Evolutionary conservation across 2,329 filamentous ascomycete genomes (phyloP), one percentile per base, ranked within the genome.

Genomic region (Xylariaceae sp.): DNA sequence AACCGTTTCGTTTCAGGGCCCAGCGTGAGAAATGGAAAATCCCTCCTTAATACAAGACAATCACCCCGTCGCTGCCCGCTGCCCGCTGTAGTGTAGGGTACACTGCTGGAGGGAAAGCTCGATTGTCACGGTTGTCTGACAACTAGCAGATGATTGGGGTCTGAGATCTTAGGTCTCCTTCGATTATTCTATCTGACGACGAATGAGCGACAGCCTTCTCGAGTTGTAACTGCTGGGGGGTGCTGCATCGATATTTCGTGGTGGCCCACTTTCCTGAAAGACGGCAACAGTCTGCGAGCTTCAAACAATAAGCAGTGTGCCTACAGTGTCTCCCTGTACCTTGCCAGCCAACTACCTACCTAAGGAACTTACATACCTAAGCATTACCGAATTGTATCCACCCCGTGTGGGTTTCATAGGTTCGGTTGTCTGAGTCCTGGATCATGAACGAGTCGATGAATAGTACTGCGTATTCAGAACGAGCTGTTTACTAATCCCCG

Each of bases 271-370:
- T 59, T 50, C 51, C 55, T 52, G 50, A 51, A 49, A 64, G 35
- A 53, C 56, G 68, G 68, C 67, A 70, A 66, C 52, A 66, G 55
- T 70, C 67, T 64, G 68, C 68, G 68, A 70, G 61, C 65, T 68
- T 68, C 66, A 65, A 68, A n/a, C 23, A 13, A 10, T 35, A 51
- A 34, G 49, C 10, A 51, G 49, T 30, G 42, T 45, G n/a, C 42
- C n/a, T 15, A 30, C 23, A 30, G 23, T 30, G 23, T 30, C 23
- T 30, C 23, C 23, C 23, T 30, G 11, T 51, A 30, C 23, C 49
- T 59, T 15, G 51, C 57, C 44, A 30, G 23, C 23, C 23, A 30
- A 30, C 23, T 30, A 30, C 23, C 23, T 5, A 4, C 23, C 23
- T 30, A 30, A 30, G 23, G 23, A 60, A 59, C 60, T 62, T 64